phyloP scores from a whole-genome alignment of 441 rosid genomes.

The Adansonia madagascariensis region DNA sequence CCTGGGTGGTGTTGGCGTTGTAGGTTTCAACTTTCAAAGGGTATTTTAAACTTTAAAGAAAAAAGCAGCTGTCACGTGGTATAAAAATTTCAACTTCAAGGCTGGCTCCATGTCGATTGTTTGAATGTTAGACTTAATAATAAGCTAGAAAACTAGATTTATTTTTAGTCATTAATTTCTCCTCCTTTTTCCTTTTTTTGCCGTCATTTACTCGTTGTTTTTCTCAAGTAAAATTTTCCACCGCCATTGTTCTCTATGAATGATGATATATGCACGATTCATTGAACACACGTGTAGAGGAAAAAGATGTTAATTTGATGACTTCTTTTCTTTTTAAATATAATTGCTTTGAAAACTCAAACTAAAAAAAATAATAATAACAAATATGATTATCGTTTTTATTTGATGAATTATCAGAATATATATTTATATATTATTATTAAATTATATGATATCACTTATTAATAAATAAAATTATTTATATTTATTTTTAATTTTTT shows the following conservation, averaged over 20 bases:
- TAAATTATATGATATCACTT: no score
- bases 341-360: no score
- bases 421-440: no score
- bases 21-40: slow-evolving; percentile 10
- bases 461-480: no score
- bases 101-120: not conserved
- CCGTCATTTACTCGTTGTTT: no score
- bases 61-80: slow-evolving; percentile 11
- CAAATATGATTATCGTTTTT: no score
- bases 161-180: not conserved
- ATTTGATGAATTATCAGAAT: no score
- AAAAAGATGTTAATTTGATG: no score
- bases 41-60: not conserved
- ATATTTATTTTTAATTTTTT: no score
- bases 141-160: not conserved
- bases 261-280: not conserved
- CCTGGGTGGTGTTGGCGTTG: not conserved
- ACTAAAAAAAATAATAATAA: no score
- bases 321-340: no score
- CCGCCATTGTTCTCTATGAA: not conserved
- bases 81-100: not conserved
- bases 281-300: no score
- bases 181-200: not conserved
- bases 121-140: not conserved
- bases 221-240: not conserved